Conservation (phyloP, 1,284 basidiomycete species). For the Austroboletus novae-zelandiae region DNA sequence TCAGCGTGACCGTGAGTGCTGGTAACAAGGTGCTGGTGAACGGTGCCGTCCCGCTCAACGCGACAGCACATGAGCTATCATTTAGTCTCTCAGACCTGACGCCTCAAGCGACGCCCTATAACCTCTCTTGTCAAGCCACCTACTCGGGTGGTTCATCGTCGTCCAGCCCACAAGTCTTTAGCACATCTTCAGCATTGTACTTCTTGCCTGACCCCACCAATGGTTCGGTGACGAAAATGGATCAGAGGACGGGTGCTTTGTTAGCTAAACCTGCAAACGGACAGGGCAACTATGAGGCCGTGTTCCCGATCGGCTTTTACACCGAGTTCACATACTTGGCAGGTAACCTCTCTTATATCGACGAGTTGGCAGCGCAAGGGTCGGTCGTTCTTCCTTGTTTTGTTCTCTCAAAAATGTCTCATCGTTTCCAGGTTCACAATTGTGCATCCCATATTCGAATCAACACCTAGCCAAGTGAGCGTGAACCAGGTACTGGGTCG, state of each 20-base stretch:
- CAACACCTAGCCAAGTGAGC: slow-evolving; percentile 52
- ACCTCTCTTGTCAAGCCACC: slow-evolving; percentile 27
- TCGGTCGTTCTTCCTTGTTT: slow-evolving; percentile 30
- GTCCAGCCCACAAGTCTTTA: slow-evolving; percentile 43
- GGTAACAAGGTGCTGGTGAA: slow-evolving; percentile 20
- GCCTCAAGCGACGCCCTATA: slow-evolving; percentile 26
- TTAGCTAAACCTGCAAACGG: slow-evolving; percentile 55
- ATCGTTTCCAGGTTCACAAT: slow-evolving; percentile 31
- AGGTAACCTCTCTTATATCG: slow-evolving; percentile 52
- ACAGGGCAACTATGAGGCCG: slow-evolving; percentile 47
- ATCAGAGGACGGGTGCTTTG: slow-evolving; percentile 64
- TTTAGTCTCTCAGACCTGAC: slow-evolving; percentile 21
- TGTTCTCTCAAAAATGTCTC: neutral
- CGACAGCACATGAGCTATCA: slow-evolving; percentile 26
- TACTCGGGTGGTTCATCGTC: slow-evolving; percentile 21
- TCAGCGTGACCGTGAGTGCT: slow-evolving; percentile 25
- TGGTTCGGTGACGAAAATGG: slow-evolving; percentile 64
- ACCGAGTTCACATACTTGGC: slow-evolving; percentile 65
- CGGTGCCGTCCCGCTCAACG: slow-evolving; percentile 27
- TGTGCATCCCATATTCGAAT: slow-evolving; percentile 63
- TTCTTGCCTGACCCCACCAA: slow-evolving; percentile 56
- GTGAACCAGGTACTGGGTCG: slow-evolving; percentile 50
- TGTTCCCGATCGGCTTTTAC: slow-evolving; percentile 75
- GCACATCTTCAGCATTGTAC: slow-evolving; percentile 44
- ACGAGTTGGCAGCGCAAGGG: slow-evolving; percentile 63